Evolutionary conservation across 805 yeast genomes (phyloP).

Genomic region (Saccharomycopsis fibuligera): DNA sequence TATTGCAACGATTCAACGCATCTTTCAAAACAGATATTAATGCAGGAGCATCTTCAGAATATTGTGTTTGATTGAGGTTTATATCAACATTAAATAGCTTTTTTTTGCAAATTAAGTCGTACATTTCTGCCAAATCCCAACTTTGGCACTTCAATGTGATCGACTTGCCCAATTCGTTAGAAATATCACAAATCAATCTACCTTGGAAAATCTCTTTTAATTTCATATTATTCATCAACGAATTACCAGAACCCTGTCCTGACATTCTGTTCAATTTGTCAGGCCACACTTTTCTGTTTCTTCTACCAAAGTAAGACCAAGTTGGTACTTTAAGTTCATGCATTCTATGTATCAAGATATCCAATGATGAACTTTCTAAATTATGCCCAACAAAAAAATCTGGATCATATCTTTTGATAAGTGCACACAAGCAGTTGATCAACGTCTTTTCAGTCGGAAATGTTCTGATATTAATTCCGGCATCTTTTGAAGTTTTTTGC

Average conservation of each 20-base stretch:
- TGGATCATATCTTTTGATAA: constrained; percentile 70
- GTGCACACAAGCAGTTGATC: constrained; percentile 66
- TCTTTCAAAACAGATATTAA: constrained; percentile 67
- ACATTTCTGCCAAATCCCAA: constrained; percentile 93
- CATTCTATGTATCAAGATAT: constrained; percentile 76
- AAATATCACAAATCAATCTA: constrained; percentile 83
- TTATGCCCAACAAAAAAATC: constrained; percentile 88
- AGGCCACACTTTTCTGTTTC: constrained; percentile 73
- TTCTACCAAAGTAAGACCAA: constrained; percentile 82
- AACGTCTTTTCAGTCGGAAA: constrained; percentile 72
- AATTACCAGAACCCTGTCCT: constrained; percentile 28
- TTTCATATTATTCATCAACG: constrained; percentile 45
- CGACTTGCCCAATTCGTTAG: constrained; percentile 92
- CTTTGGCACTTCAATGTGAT: constrained; percentile 86
- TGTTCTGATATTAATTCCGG: constrained; percentile 43
- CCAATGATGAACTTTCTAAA: constrained; percentile 71
- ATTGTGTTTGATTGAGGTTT: constrained; percentile 61
- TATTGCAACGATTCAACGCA: constrained; percentile 56
- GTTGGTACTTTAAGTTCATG: constrained; percentile 63
- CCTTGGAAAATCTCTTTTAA: constrained; percentile 76
- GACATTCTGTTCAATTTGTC: constrained; percentile 48
- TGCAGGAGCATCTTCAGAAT: constrained; percentile 59
- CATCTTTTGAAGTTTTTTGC: constrained; percentile 50
- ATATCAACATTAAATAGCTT: constrained; percentile 60
- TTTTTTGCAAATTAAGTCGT: constrained; percentile 64